Evolutionary conservation across 495 filamentous ascomycete genomes (phyloP).

Genomic region (Halenospora varia): DNA sequence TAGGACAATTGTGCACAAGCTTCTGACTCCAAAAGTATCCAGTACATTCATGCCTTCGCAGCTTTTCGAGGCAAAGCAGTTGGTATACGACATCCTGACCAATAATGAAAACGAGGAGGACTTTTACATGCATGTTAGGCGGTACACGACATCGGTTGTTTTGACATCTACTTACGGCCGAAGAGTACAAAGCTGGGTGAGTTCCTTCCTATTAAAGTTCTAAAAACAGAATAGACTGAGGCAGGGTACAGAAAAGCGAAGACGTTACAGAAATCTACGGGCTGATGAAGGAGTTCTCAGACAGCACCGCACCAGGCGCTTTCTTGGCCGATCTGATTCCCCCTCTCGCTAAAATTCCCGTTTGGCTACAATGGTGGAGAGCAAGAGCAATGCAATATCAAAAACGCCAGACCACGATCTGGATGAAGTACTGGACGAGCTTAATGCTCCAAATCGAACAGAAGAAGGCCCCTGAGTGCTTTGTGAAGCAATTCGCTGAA

Average conservation of each 20-base stretch:
- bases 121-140: constrained; percentile 32
- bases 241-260: too few relatives aligned
- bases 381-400: background rate
- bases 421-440: background rate
- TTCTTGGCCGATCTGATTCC: background rate
- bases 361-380: background rate
- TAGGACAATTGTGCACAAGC: constrained; percentile 31
- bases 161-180: constrained; percentile 31
- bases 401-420: background rate
- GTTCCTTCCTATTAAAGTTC: background rate
- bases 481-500: background rate
- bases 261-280: too few relatives aligned
- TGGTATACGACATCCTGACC: constrained; percentile 35
- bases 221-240: background rate
- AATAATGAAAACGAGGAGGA: constrained; percentile 17
- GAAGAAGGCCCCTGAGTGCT: background rate
- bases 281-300: too few relatives aligned
- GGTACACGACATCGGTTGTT: constrained; percentile 32
- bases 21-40: constrained; percentile 23
- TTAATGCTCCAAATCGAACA: background rate
- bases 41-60: constrained; percentile 35
- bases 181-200: constrained; percentile 26
- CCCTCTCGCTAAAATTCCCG: background rate
- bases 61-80: constrained; percentile 41
- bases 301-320: too few relatives aligned